These are phyloP conservation scores for Sporothrix pallida DNA, from an alignment of 2,329 filamentous ascomycete species.

Conservation along the genomic window DNA sequence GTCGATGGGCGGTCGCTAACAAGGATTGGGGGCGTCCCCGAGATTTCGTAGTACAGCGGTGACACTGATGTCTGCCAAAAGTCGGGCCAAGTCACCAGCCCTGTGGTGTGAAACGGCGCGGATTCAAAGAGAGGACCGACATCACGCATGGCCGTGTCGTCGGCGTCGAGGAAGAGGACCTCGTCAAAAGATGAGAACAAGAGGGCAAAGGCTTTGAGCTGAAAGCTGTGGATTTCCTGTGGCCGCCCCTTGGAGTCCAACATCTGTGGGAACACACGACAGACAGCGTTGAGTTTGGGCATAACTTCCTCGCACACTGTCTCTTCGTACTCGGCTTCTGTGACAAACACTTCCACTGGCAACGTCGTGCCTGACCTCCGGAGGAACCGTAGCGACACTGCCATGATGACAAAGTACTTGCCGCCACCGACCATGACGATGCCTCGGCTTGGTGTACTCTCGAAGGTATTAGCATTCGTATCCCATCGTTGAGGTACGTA, in stretches of 20 bases:
- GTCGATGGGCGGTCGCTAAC: constrained; percentile 46
- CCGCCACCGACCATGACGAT: constrained; percentile 58
- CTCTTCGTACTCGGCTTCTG: constrained; percentile 43
- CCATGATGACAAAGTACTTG: constrained; percentile 55
- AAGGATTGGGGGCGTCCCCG: constrained; percentile 41
- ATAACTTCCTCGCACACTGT: constrained; percentile 44
- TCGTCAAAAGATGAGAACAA: constrained; percentile 65
- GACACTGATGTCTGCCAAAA: constrained; percentile 54
- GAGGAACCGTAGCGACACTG: constrained; percentile 58
- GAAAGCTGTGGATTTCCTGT: constrained; percentile 51
- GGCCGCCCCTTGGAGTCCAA: constrained; percentile 6
- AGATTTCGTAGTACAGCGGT: constrained; percentile 53
- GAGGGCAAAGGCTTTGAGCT: constrained; percentile 63
- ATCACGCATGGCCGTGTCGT: constrained; percentile 55
- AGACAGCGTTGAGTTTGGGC: constrained; percentile 43
- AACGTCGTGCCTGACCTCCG: constrained; percentile 56
- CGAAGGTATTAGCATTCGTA: not conserved
- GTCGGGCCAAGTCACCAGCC: constrained; percentile 64
- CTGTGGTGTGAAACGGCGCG: constrained; percentile 57
- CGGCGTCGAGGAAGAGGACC: constrained; percentile 63
- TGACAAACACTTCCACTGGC: constrained; percentile 52
- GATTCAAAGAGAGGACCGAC: constrained; percentile 53
- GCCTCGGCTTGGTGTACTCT: constrained; percentile 46
- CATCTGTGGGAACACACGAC: constrained; percentile 44
- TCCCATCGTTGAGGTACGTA: constrained; percentile 7